phyloP scores from a whole-genome alignment of 1,284 basidiomycete species.

The Marasmius sp. region DNA sequence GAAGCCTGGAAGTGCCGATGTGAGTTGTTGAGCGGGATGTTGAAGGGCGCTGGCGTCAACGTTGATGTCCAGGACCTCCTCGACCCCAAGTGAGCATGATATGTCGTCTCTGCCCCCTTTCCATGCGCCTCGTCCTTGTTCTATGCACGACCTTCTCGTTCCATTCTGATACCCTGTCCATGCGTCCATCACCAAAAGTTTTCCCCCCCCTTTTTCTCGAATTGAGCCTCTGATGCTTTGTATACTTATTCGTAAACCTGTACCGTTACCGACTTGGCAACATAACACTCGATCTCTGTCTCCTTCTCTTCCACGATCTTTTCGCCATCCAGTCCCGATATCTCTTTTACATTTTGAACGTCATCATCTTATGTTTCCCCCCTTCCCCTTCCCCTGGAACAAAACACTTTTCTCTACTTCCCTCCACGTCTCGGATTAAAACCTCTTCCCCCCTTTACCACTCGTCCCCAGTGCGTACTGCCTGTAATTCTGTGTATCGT shows the following conservation, averaged over 20 bases:
- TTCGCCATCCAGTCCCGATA: too few species aligned
- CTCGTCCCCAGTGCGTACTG: neutral
- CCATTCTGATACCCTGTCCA: too few species aligned
- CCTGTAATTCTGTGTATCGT: too few species aligned
- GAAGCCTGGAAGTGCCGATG: slow-evolving; percentile 55
- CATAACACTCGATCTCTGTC: too few species aligned
- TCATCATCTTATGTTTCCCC: neutral
- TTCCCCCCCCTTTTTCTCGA: neutral
- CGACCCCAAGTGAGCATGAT: neutral
- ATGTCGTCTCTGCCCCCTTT: neutral
- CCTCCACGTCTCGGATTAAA: neutral
- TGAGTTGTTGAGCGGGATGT: neutral
- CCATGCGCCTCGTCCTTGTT: neutral
- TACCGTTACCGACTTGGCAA: neutral
- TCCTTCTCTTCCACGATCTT: too few species aligned
- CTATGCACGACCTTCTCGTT: neutral
- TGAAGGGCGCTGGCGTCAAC: neutral
- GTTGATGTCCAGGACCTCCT: neutral
- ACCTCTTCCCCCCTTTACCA: neutral
- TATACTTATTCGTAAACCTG: neutral
- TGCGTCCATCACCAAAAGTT: neutral
- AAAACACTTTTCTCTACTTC: neutral
- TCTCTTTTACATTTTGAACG: too few species aligned
- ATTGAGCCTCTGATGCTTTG: neutral
- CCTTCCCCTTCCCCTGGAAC: neutral